Base-by-base conservation (phyloP, 1,284 basidiomycete genomes). In the Ustilago esculenta region DNA sequence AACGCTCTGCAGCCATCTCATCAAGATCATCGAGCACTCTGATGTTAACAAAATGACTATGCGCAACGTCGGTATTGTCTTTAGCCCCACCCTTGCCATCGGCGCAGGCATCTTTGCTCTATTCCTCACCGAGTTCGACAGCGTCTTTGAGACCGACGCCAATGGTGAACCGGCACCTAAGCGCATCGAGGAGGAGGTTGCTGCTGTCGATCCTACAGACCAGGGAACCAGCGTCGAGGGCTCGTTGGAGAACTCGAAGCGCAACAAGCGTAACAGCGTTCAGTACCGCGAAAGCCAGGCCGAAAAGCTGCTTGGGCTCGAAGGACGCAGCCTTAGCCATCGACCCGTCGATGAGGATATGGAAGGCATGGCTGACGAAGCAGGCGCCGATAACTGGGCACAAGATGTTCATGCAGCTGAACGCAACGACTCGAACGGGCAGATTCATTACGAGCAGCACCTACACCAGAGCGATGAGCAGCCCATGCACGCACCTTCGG, bases 41-140 rank as follows among this genome's bases (percentile, higher is more conserved):
- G 82, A 87, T 39, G 85, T 90, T 59, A 98, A 98, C 88, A 98
- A 96, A 86, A 99, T 99, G 96, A 96, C 91, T 39, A 90, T 98
- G 87, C 89, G 94, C 30, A 99, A 99, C 80, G 92, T 98, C 24
- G 94, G 94, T 18, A 98, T 99, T 65, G 95, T 98, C 25, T 97
- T 81, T 29, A 78, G 77, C 32, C 77, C 79, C 2, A 80, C 79
- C 17, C 60, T 81, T 4, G 68, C 58, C 11, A 80, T 81, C n/a
- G 73, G 73, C 18, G 75, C 75, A 3, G 76, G 76, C 14, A 72
- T 77, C 42, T 79, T 79, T 59, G 68, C 73, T 17, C 50, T 79
- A 4, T 77, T 79, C 59, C 44, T 79, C 17, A 79, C 76, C 29
- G 75, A 75, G 42, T 79, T 79, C 33, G 76, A 76, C 40, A 71